Base-by-base conservation (phyloP, 177 flowering plant genomes). In the Vitis hybrid region DNA sequence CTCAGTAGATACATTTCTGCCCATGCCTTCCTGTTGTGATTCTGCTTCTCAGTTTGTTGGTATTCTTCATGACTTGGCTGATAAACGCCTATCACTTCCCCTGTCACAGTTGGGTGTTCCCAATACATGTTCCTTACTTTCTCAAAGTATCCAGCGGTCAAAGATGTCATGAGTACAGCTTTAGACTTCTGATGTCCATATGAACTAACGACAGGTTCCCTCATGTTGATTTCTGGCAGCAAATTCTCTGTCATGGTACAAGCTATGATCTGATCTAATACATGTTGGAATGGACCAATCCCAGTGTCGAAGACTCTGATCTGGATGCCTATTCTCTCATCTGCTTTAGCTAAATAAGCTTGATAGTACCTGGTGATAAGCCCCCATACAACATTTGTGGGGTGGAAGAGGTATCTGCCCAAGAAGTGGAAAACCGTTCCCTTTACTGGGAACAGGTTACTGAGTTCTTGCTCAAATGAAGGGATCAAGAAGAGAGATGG, bases 41-140 rank as follows among this genome's bases (percentile, higher is more conserved):
- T 78, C 54, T 57, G 65, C 74, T 88, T 87, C 69, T 82, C 88
- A 0, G 84, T 84, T 55, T 87, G 89, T 62, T 92, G 97, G 55
- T 80, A 60, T 70, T 62, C 92, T 74, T 94, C 97, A 66, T 91
- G 91, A 72, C 98, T 94, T 30, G 97, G 97, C 80, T 92, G 98
- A 78, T 76, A 77, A 35, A 94, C 79, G 17, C 86, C 78, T 30
- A 91, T 73, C 21, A 84, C 74, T 35, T 94, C 97, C 6, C 97
- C 97, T 5, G 82, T 87, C 32, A 73, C 80, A 2, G 95, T 88
- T 2, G 91, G 84, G 60, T 81, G 15, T 67, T 85, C 87, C 98
- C 92, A 90, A 48, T 94, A 94, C 85, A 89, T 80, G 68, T 84
- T 72, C 72, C 90, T 76, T 10, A 94, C 21, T 52, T 74, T 84